Evolutionary conservation across 1,139 yeast species (phyloP).

Genomic region (Taphrina communis): DNA sequence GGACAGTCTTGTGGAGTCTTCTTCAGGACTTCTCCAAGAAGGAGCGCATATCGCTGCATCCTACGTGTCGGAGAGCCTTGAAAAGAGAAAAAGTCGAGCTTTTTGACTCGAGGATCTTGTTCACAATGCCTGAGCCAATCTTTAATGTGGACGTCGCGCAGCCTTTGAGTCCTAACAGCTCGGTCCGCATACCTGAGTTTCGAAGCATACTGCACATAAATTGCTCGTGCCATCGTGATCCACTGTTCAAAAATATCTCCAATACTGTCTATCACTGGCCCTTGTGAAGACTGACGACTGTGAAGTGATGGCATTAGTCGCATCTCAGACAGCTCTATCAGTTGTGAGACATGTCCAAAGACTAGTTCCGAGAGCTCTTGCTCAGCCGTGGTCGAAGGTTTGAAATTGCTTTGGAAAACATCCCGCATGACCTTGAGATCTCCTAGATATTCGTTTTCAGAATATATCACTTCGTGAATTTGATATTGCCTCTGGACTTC

Average conservation of each 20-base stretch:
- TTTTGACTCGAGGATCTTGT: slow-evolving; percentile 57
- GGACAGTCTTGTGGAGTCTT: slow-evolving; percentile 60
- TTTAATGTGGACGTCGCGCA: slow-evolving; percentile 58
- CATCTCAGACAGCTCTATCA: slow-evolving; percentile 65
- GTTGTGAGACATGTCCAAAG: slow-evolving; percentile 65
- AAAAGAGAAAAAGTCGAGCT: slow-evolving; percentile 65
- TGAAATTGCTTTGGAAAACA: slow-evolving; percentile 59
- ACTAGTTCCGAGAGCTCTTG: slow-evolving; percentile 67
- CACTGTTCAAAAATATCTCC: slow-evolving; percentile 71
- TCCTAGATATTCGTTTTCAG: slow-evolving; percentile 75
- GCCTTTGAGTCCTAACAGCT: slow-evolving; percentile 53
- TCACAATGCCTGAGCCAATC: slow-evolving; percentile 59
- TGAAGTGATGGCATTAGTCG: slow-evolving; percentile 64
- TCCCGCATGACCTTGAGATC: slow-evolving; percentile 71
- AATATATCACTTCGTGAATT: slow-evolving; percentile 74
- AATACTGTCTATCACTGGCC: slow-evolving; percentile 69
- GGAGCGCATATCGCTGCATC: slow-evolving; percentile 71
- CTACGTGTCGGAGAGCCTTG: slow-evolving; percentile 79
- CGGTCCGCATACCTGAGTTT: slow-evolving; percentile 52
- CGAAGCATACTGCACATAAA: slow-evolving; percentile 65
- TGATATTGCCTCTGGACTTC: slow-evolving; percentile 73
- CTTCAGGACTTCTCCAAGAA: slow-evolving; percentile 64
- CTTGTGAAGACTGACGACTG: slow-evolving; percentile 60
- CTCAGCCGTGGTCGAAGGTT: slow-evolving; percentile 57
- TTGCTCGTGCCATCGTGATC: slow-evolving; percentile 64